Percentiles rank a stretch among this genome's conserved stretches.
Evolutionary conservation across 1,284 basidiomycete genomes (phyloP).

Genomic region (Apiotrichum sp.): DNA sequence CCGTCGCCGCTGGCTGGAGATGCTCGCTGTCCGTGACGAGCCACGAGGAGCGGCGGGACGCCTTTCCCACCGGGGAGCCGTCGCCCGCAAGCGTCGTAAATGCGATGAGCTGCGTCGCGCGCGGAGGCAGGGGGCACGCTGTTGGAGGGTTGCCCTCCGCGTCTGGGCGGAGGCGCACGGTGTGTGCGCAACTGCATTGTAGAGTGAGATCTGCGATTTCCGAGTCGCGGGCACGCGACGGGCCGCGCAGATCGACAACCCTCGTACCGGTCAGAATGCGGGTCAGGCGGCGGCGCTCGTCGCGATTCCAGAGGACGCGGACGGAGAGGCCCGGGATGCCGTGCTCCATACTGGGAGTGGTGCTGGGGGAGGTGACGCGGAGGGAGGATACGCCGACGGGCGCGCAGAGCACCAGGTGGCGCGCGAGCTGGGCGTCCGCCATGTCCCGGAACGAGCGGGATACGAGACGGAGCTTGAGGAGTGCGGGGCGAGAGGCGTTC

Average conservation of each 20-base stretch:
- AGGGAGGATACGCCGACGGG: not conserved
- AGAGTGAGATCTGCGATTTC: not conserved
- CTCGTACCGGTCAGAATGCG: slow-evolving; percentile 6
- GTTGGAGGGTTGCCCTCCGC: slow-evolving; percentile 3
- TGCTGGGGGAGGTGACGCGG: not conserved
- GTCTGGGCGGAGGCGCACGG: slow-evolving; percentile 9
- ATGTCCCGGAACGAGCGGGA: slow-evolving; percentile 7
- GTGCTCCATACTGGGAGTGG: not conserved
- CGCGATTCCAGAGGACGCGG: not conserved
- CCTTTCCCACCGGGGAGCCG: not conserved
- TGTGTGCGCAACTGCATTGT: not conserved
- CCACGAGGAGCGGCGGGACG: not conserved
- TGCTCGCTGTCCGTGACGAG: not conserved
- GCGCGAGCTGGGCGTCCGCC: slow-evolving; percentile 9
- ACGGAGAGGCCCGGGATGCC: slow-evolving; percentile 4
- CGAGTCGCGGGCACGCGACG: not conserved
- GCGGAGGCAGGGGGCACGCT: slow-evolving; percentile 3
- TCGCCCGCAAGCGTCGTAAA: slow-evolving; percentile 12
- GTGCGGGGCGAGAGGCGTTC: slow-evolving; percentile 3
- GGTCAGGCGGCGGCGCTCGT: not conserved
- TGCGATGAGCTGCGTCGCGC: slow-evolving; percentile 5
- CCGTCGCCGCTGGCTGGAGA: not conserved
- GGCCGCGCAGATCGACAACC: slow-evolving; percentile 9
- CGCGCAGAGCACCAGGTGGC: slow-evolving; percentile 6
- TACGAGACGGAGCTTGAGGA: slow-evolving; percentile 8